Base-by-base conservation (phyloP, 1,284 basidiomycete species). In the Melampsora americana region DNA sequence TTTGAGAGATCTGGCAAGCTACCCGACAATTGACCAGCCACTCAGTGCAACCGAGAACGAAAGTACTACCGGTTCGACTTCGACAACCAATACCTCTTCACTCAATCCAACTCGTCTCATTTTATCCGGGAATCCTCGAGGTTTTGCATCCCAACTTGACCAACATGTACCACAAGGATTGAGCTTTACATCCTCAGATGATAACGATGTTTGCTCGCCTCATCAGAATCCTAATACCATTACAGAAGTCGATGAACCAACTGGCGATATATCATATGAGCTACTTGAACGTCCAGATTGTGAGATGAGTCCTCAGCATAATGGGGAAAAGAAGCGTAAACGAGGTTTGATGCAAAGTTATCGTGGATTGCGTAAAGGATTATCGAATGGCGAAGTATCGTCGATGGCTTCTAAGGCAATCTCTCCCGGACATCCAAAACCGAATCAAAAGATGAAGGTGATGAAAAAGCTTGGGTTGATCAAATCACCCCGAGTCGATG, bases 401-500 rank as follows among this genome's bases (percentile, higher is more conserved):
- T 60, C 53, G 0, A 66, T 39, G 32, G 66, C 65, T 30, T 39
- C 66, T 12, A 20, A 44, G 23, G 53, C 64, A 16, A 42, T 66
- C 14, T 39, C 30, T 20, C 53, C 64, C 5, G 26, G 39, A 12
- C 64, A 74, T 59, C 42, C 71, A 1, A 62, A 74, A 48, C 20
- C 71, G 7, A 74, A 74, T 16, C 50, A 48, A 32, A 74, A 66
- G 44, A 44, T 53, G 7, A 74, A 74, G 18, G 71, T 74, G 20
- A 74, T 74, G 71, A n/a, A 53, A 23, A 74, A 66, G 50, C 64
- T 74, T 32, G 71, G 71, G 14, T 28, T 74, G 48, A 59, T 53
- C 56, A 62, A 64, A 18, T 48, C 64, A 11, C 35, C 71, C 12
- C 69, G 32, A 71, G 46, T 48, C 28, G 12, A 23, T 32, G 30